Percentiles rank a stretch among this genome's conserved stretches.
phyloP scores from a whole-genome alignment of 2,329 filamentous ascomycete species.

The Ceratocystis colombiana region DNA sequence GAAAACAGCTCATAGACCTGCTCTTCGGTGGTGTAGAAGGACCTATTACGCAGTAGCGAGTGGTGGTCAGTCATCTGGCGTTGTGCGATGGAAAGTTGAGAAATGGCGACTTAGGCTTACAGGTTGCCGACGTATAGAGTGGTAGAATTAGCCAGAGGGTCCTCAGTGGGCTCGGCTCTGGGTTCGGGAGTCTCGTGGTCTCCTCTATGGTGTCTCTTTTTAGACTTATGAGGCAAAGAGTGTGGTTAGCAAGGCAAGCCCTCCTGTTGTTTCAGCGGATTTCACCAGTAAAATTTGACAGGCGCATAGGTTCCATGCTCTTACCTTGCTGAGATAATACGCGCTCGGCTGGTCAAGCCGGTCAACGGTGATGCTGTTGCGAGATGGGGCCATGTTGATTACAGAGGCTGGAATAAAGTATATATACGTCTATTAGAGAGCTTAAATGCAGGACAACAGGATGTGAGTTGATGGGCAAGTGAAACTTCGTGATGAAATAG shows the following conservation, averaged over 20 bases:
- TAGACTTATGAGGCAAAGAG: conserved; percentile 32
- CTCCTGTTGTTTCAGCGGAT: background rate
- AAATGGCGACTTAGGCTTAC: conserved; percentile 36
- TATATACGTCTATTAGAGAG: background rate
- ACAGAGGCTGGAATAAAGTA: background rate
- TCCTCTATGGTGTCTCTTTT: conserved; percentile 42
- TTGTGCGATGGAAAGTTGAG: background rate
- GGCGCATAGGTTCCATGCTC: conserved; percentile 26
- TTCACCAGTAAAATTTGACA: background rate
- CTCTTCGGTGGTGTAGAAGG: conserved; percentile 97
- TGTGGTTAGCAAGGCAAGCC: conserved; percentile 27
- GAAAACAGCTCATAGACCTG: conserved; percentile 96
- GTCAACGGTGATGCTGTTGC: conserved; percentile 69
- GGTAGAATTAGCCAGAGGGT: conserved; percentile 75
- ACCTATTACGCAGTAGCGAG: conserved; percentile 41
- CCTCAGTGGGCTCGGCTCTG: conserved; percentile 42
- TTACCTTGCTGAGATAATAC: conserved; percentile 77
- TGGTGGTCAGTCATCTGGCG: conserved; percentile 13
- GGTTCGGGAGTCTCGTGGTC: conserved; percentile 46
- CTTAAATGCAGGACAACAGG: background rate
- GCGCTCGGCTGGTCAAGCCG: conserved; percentile 88
- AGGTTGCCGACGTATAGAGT: conserved; percentile 97
- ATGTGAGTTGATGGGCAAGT: background rate
- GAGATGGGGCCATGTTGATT: conserved; percentile 17
- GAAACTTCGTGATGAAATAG: conserved; percentile 7